A percentile compares a stretch with the other conserved stretches of the same genome.
phyloP scores from a whole-genome alignment of 225 moss, liverwort and hornwort genomes.

The Polytrichum commune region DNA sequence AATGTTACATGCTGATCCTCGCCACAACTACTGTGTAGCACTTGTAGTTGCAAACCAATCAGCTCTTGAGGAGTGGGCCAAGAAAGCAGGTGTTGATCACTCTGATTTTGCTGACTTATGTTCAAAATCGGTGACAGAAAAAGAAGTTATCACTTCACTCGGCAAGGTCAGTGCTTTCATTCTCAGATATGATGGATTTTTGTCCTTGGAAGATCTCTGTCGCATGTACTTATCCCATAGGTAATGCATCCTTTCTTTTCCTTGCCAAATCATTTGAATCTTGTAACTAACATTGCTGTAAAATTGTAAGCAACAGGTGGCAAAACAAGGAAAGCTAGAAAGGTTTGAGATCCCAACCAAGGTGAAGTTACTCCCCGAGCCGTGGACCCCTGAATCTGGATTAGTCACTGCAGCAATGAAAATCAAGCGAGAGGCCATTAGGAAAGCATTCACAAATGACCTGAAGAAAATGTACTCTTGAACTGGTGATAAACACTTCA shows the following conservation, averaged over 20 bases:
- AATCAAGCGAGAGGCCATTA: constrained; percentile 79
- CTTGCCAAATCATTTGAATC: no score
- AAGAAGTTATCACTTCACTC: constrained; percentile 68
- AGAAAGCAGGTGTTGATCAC: constrained; percentile 40
- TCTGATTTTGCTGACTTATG: constrained; percentile 55
- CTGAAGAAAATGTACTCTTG: constrained; percentile 59
- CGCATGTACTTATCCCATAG: no score
- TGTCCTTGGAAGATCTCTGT: not conserved
- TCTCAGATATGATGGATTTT: constrained; percentile 2
- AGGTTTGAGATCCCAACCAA: constrained; percentile 85
- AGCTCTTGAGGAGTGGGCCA: constrained; percentile 80
- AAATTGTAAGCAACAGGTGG: constrained; percentile 44
- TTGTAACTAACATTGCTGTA: not conserved
- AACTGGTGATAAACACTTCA: not conserved
- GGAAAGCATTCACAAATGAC: constrained; percentile 67
- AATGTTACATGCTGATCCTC: constrained; percentile 88
- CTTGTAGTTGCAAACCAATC: constrained; percentile 66
- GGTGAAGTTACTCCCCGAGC: constrained; percentile 78
- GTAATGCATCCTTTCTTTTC: no score
- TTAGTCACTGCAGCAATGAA: constrained; percentile 94
- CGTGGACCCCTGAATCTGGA: constrained; percentile 88
- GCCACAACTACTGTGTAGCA: constrained; percentile 77
- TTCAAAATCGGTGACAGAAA: constrained; percentile 54
- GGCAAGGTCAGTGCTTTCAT: constrained; percentile 31
- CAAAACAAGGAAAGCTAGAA: constrained; percentile 60